Base-by-base conservation (phyloP, 2,329 filamentous ascomycete species). In the Botrytis squamosa region DNA sequence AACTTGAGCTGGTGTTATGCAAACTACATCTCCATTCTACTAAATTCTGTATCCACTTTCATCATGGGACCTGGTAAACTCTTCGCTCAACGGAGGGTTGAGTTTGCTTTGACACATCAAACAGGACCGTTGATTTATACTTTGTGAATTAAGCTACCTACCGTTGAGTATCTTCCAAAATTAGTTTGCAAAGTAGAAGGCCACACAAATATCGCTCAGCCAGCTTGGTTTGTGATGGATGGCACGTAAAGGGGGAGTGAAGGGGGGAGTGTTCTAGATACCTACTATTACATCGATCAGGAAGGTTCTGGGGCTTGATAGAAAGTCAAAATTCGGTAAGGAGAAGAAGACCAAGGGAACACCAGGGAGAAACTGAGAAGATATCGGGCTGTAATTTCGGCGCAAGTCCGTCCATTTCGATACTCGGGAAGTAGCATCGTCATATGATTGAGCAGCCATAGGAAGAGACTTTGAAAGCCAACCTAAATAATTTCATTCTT, bases 401-500 rank as follows among this genome's bases (percentile, higher is more conserved):
- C 25, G 14, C 38, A 18, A 7, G 29, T 42, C 25, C 42, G 7
- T 29, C 5, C 0, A 16, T 44, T 7, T 42, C 38, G 4, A 63
- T 29, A 4, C 25, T 20, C 25, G 18, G 16, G 33, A 29, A 4
- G 25, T 12, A 65, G 18, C 4, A 33, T 46, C 8, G 38, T 18
- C 10, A 33, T 46, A 10, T 22, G 62, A 8, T 46, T 2, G 5
- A 20, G 16, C 20, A 5, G 62, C n/a, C 12, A 16, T 18, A 46
- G 40, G 10, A 33, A 4, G 14, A n/a, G 22, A 16, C 6, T 69
- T 57, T 20, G 0, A 20, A 10, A 18, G 36, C 25, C 10, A 20
- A 42, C 14, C 38, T 57, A 69, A 44, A 3, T 42, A 20, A 12
- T 8, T 57, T 57, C 18, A 12, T 60, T 77, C 33, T 62, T 80